Percentiles rank a stretch among this genome's conserved stretches.
These are phyloP conservation scores for Toxicodendron radicans DNA, from an alignment of 345 rosid species.

Conservation along the genomic window DNA sequence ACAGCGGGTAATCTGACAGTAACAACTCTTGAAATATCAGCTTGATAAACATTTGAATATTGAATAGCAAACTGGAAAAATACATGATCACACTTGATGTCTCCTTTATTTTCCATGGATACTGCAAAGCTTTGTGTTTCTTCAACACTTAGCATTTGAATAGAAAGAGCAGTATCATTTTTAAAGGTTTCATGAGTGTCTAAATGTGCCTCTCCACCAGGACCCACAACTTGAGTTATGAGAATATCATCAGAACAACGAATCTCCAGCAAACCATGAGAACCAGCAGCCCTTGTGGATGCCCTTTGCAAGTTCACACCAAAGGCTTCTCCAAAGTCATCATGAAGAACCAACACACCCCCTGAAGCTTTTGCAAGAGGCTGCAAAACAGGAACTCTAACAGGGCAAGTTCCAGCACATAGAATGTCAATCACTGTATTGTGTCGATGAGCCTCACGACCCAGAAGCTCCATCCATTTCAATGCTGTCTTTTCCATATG, in stretches of 20 bases:
- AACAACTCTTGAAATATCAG: conserved; percentile 81
- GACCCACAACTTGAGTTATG: conserved; percentile 90
- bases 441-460: conserved; percentile 70
- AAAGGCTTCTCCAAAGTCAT: conserved; percentile 99
- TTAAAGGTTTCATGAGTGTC: conserved; percentile 76
- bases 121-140: conserved; percentile 91
- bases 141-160: conserved; percentile 89
- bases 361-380: conserved; percentile 96
- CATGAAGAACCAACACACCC: conserved; percentile 93
- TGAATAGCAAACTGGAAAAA: conserved; percentile 85
- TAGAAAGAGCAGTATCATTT: conserved; percentile 58
- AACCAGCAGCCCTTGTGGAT: conserved; percentile 77
- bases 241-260: conserved; percentile 93
- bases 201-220: conserved; percentile 89
- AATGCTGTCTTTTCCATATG: conserved; percentile 82
- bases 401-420: conserved; percentile 98
- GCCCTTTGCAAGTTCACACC: conserved; percentile 97
- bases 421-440: conserved; percentile 86
- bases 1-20: conserved; percentile 82
- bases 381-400: conserved; percentile 81
- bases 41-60: conserved; percentile 79
- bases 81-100: conserved; percentile 66
- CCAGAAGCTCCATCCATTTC: conserved; percentile 86
- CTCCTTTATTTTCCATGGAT: conserved; percentile 82
- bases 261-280: conserved; percentile 84